Percentiles rank a stretch among this genome's conserved stretches.
Conservation (phyloP, 305 asterid species). For the Solanum chacoense region DNA sequence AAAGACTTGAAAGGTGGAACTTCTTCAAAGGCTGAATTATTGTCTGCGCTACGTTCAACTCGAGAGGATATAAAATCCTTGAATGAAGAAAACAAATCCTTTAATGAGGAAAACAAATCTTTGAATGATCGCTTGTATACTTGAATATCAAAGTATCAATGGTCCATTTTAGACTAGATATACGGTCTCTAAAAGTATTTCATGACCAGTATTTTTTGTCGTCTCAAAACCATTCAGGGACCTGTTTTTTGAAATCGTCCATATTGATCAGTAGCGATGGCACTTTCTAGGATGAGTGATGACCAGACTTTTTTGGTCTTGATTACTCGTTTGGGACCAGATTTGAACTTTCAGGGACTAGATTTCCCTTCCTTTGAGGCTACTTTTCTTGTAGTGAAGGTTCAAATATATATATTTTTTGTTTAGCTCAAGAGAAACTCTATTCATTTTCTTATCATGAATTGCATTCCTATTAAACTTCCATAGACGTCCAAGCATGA, state of each 20-base stretch:
- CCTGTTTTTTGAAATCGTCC: background rate
- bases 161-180: too few relatives aligned
- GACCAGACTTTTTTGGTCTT: background rate
- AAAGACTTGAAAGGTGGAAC: background rate
- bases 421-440: too few relatives aligned
- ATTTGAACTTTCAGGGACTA: background rate
- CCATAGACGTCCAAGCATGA: too few relatives aligned
- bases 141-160: too few relatives aligned
- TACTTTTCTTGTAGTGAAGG: background rate
- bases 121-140: background rate
- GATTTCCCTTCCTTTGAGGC: background rate
- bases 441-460: too few relatives aligned
- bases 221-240: background rate
- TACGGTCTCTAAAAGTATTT: too few relatives aligned
- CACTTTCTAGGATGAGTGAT: background rate
- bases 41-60: background rate
- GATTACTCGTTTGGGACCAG: background rate
- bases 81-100: background rate
- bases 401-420: too few relatives aligned
- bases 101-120: background rate
- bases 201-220: too few relatives aligned
- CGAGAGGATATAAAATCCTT: background rate
- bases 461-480: too few relatives aligned
- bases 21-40: too few relatives aligned
- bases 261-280: background rate